These are phyloP conservation scores for Suillus alpinus DNA, from an alignment of 768 basidiomycete species.

Conservation along the genomic window DNA sequence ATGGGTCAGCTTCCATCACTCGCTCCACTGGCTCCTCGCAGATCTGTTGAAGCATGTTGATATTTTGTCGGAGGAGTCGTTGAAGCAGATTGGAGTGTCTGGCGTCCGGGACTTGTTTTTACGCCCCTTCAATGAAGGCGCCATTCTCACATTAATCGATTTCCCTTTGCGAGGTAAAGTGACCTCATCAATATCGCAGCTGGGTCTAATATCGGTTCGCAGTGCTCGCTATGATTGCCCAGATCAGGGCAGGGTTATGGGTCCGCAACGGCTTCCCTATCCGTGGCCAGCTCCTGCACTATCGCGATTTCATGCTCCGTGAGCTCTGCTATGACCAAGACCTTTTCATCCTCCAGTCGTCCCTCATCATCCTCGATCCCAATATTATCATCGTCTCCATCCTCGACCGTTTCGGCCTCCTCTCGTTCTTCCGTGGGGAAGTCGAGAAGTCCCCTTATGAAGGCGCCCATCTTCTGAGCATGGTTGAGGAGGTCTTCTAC, in stretches of 20 bases:
- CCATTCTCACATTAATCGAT: conserved; percentile 76
- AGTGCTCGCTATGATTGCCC: conserved; percentile 91
- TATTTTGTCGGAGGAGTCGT: conserved; percentile 52
- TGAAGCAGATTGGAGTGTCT: conserved; percentile 49
- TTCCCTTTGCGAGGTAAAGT: conserved; percentile 82
- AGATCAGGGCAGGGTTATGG: conserved; percentile 94
- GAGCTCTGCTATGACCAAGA: conserved; percentile 98
- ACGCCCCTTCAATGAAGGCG: conserved; percentile 61
- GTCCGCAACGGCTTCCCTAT: conserved; percentile 96
- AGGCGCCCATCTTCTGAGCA: conserved; percentile 64
- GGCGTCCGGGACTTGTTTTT: conserved; percentile 62
- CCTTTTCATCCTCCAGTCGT: conserved; percentile 84
- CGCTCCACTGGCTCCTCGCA: conserved; percentile 85
- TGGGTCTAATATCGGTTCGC: conserved; percentile 1
- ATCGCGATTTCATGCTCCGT: conserved; percentile 92
- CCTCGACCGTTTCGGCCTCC: conserved; percentile 85
- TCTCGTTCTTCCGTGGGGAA: conserved; percentile 73
- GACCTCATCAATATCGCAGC: not conserved
- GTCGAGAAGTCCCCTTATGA: conserved; percentile 60
- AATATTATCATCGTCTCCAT: conserved; percentile 79
- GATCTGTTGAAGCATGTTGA: conserved; percentile 86
- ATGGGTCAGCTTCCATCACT: conserved; percentile 92
- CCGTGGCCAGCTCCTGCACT: conserved; percentile 91
- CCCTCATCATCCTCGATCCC: conserved; percentile 76
- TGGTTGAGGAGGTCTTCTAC: conserved; percentile 91